phyloP scores from a whole-genome alignment of 345 rosid genomes.

The Hevea brasiliensis region DNA sequence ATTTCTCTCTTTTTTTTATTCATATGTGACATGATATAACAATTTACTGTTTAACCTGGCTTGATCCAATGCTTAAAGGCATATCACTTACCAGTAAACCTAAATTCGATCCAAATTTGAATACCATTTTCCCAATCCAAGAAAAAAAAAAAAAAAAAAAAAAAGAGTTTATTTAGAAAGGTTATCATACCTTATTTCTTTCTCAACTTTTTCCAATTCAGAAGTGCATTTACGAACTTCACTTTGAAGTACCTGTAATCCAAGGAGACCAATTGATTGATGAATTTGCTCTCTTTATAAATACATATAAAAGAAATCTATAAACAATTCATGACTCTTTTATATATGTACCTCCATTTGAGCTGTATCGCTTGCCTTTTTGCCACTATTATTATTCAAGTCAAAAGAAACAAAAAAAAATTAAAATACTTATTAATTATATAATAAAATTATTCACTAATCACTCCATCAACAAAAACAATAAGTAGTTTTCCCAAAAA shows the following conservation, averaged over 20 bases:
- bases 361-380: neutral
- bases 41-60: no score
- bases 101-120: no score
- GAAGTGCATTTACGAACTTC: neutral
- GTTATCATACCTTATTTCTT: slow-evolving; percentile 10
- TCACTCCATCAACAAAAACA: no score
- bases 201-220: slow-evolving; percentile 23
- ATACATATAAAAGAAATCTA: neutral
- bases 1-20: no score
- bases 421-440: neutral
- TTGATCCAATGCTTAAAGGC: no score
- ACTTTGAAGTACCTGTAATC: slow-evolving; percentile 12
- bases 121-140: no score
- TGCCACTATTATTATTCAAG: neutral
- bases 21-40: no score
- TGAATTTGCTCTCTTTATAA: neutral
- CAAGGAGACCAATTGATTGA: neutral
- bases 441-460: neutral
- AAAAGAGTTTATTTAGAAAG: no score
- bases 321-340: neutral
- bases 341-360: neutral
- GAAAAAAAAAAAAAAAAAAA: no score
- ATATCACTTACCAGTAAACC: no score
- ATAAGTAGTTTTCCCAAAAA: no score
- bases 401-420: neutral